Evolutionary conservation across 306 rosid genomes (phyloP), one percentile per base, ranked within the genome.

Genomic region (Hippophae gyantsensis): DNA sequence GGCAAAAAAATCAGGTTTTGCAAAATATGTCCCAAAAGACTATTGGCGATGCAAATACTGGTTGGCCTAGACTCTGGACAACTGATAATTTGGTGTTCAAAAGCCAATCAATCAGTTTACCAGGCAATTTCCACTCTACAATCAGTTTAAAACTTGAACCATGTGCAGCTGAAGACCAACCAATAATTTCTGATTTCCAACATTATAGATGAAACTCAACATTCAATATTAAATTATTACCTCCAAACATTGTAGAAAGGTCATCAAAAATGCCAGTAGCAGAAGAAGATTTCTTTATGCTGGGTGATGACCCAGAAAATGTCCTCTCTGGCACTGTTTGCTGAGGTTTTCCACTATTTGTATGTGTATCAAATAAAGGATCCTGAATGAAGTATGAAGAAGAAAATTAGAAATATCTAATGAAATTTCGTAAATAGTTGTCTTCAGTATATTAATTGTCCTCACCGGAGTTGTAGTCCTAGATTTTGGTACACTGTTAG

Each of bases 401-500:
- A 77, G 76, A 53, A 43, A 65, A 56, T 71, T 13, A 72, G 70
- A 50, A 57, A 42, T 62, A 61, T 62, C 70, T 43, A 47, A 40
- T 52, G 54, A 43, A 68, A 38, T 55, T 5, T 42, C 59, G 58
- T 66, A 64, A 67, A 42, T 56, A 61, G 71, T 56, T 44, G 68
- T 65, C 53, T 50, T 52, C 62, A 45, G 43, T 23, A 58, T 45
- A 61, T 52, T 13, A 32, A 63, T 47, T 66, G 60, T 58, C 56
- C 78, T 66, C 73, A 92, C 98, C 92, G 42, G 48, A 69, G 71
- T 75, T 43, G 82, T 53, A 57, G 80, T 58, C 76, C 95, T 79
- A 63, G 98, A 79, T 84, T 78, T 85, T n/a, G 95, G 98, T 52
- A 63, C 96, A 71, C 98, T 87, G 72, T 51, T 81, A 43, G 98